Conservation (phyloP, 805 yeast genomes). For the Hanseniaspora taiwanica region DNA sequence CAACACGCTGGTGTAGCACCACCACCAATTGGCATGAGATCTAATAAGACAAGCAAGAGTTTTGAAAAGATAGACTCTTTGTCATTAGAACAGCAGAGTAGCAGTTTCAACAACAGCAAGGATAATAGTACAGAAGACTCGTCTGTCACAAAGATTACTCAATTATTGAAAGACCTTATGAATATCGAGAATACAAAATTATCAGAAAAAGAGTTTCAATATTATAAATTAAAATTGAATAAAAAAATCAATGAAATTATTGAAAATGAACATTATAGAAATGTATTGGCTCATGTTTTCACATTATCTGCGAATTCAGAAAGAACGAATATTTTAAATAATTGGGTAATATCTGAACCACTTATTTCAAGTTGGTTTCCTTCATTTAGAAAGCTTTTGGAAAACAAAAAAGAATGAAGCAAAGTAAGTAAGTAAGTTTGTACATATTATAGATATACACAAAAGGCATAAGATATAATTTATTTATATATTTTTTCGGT, state of each 20-base stretch:
- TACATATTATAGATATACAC: slow-evolving; percentile 1
- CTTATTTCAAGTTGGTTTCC: slow-evolving; percentile 55
- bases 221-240: slow-evolving; percentile 30
- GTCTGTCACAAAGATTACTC: slow-evolving; percentile 4
- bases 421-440: too few species aligned
- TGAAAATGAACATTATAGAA: slow-evolving; percentile 17
- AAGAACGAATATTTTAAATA: slow-evolving; percentile 24
- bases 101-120: too few species aligned
- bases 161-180: slow-evolving; percentile 11
- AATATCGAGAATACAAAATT: slow-evolving; percentile 21
- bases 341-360: slow-evolving; percentile 44
- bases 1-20: slow-evolving; percentile 14
- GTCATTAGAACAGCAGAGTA: too few species aligned
- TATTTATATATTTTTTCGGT: background rate
- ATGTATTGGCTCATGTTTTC: slow-evolving; percentile 16
- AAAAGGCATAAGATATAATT: slow-evolving; percentile 1
- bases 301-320: slow-evolving; percentile 13
- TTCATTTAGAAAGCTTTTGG: slow-evolving; percentile 46
- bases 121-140: too few species aligned
- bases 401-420: slow-evolving; percentile 13
- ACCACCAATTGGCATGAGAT: slow-evolving; percentile 1
- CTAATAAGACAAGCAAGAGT: background rate
- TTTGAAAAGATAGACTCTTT: too few species aligned
- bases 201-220: slow-evolving; percentile 29
- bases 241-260: slow-evolving; percentile 17